Evolutionary conservation across 805 yeast genomes (phyloP), one percentile per base, ranked within the genome.

Genomic region (Lipomyces anomalus): DNA sequence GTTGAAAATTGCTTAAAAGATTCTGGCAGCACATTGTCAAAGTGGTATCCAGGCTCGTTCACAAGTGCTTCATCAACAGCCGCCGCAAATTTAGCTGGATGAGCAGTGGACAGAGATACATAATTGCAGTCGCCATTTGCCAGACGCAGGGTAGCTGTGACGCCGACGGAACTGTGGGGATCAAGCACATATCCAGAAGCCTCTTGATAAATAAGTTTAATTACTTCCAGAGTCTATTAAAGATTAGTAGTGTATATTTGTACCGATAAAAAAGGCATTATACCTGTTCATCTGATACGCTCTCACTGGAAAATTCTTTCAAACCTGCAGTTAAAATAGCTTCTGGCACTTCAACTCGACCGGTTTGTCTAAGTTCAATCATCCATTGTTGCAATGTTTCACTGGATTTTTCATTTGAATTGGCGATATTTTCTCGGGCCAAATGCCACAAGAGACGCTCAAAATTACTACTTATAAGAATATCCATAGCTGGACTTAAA

Each of bases 401-500:
- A 55, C 97, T 97, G 9, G 98, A 92, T 62, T 76, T 76, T 36
- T 60, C 58, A 51, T 79, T 75, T 56, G 80, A 80, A 6, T 57
- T 46, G 21, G 82, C 78, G 35, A 74, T 71, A 45, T 82, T 74
- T 59, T 84, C 82, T 64, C 89, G 79, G 22, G 89, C 84, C 63
- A 89, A 76, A 63, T 85, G 88, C 98, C 98, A 92, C 57, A 92
- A 72, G 63, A 89, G 78, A 68, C 99, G 83, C 73, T 92, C 99
- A 61, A 92, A 92, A 68, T 92, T 92, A 22, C 95, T 84, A 16
- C 97, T 87, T 47, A 92, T 86, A 59, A 87, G 76, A 60, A 92
- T 92, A 67, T 92, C 99, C 99, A 92, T 92, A 37, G 99, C 99
- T 53, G 99, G 99, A 2, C 97, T 86, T 59, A 80, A 71, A 9